These are phyloP conservation scores for Pythium phragmiticola DNA, from an alignment of 352 stramenopile species.

Conservation along the genomic window DNA sequence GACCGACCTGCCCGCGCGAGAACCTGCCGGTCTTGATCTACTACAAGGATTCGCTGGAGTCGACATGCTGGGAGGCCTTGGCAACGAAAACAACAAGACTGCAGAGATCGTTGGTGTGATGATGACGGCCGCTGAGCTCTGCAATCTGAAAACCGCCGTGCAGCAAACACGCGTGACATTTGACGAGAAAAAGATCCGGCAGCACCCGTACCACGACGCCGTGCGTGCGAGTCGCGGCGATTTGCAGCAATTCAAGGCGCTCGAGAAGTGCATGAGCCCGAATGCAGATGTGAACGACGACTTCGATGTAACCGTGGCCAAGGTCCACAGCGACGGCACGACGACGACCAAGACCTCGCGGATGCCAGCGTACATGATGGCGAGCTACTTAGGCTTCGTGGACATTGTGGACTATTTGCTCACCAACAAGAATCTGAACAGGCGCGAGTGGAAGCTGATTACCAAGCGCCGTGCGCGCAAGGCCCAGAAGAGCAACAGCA, in stretches of 20 bases:
- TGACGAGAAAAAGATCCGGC: constrained; percentile 12
- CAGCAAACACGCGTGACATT: constrained; percentile 7
- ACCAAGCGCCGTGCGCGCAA: constrained; percentile 13
- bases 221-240: constrained; percentile 9
- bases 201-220: constrained; percentile 17
- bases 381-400: constrained; percentile 13
- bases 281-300: constrained; percentile 15
- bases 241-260: constrained; percentile 7
- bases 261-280: background rate
- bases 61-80: background rate
- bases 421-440: background rate
- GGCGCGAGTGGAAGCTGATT: constrained; percentile 12
- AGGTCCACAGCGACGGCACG: constrained; percentile 4
- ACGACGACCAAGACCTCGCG: constrained; percentile 7
- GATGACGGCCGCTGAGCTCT: constrained; percentile 1
- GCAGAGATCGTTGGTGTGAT: constrained; percentile 1
- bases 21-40: background rate
- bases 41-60: background rate
- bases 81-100: background rate
- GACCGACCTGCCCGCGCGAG: background rate
- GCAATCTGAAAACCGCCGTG: background rate
- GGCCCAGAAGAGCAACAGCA: background rate
- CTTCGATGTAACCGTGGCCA: constrained; percentile 6
- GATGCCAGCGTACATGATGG: constrained; percentile 13
- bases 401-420: constrained; percentile 17